Conservation (phyloP, 2,329 filamentous ascomycete species). For the Epichloe gansuensis region DNA sequence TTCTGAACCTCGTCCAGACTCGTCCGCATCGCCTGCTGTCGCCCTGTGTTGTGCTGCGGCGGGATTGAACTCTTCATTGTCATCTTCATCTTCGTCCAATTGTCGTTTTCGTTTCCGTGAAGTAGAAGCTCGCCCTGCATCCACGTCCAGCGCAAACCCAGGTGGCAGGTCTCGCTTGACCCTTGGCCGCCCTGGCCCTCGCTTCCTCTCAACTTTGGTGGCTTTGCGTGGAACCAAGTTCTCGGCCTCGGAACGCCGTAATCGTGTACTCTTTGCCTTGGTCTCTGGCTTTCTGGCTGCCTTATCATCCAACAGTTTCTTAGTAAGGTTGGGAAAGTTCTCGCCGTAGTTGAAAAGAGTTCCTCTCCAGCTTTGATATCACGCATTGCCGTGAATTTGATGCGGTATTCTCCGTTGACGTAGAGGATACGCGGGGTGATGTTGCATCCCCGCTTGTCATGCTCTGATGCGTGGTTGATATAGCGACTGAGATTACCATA, state of each 20-base stretch:
- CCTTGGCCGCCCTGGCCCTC: conserved; percentile 10
- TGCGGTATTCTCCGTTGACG: conserved; percentile 64
- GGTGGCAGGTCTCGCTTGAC: conserved; percentile 9
- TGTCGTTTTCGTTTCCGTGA: conserved; percentile 19
- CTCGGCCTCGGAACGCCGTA: conserved; percentile 8
- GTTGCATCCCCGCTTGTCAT: conserved; percentile 42
- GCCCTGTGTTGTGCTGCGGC: conserved; percentile 14
- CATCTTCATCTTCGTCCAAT: conserved; percentile 16
- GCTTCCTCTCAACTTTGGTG: conserved; percentile 13
- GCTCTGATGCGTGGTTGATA: conserved; percentile 61
- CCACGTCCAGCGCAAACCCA: conserved; percentile 9
- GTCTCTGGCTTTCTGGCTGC: conserved; percentile 18
- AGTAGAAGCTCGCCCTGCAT: conserved; percentile 4
- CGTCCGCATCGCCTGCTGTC: conserved; percentile 11
- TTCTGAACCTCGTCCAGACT: conserved; percentile 15
- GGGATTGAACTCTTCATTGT: conserved; percentile 19
- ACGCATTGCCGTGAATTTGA: conserved; percentile 57
- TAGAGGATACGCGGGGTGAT: conserved; percentile 54
- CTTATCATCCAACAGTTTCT: conserved; percentile 28
- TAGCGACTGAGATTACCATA: conserved; percentile 74
- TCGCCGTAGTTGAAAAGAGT: conserved; percentile 74
- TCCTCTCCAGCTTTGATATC: conserved; percentile 63
- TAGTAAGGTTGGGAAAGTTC: conserved; percentile 49
- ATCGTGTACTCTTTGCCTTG: conserved; percentile 13
- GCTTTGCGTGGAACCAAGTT: conserved; percentile 14